These are phyloP conservation scores for Croton setiger DNA, from an alignment of 441 rosid species.

Conservation along the genomic window DNA sequence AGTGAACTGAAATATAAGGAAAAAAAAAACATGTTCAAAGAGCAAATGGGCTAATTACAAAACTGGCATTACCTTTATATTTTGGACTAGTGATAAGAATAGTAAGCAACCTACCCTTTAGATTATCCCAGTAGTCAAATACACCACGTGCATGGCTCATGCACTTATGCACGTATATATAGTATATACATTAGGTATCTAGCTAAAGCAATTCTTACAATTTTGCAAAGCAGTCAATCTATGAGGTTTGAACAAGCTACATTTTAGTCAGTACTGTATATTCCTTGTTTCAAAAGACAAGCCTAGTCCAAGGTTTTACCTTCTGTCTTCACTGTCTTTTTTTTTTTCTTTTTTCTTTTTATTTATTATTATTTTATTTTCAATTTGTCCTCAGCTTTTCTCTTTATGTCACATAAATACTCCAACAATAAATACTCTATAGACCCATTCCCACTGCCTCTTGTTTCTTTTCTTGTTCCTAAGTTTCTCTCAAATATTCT, in stretches of 20 bases:
- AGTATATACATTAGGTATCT: background rate
- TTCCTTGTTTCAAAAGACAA: conserved; percentile 25
- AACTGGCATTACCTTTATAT: too few relatives aligned
- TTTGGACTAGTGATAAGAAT: background rate
- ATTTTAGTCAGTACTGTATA: conserved; percentile 9
- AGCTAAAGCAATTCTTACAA: background rate
- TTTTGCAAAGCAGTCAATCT: conserved; percentile 16
- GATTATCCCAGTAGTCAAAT: conserved; percentile 4
- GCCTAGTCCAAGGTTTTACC: conserved; percentile 13
- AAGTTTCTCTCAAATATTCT: background rate
- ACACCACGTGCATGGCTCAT: conserved; percentile 32
- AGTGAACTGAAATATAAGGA: too few relatives aligned
- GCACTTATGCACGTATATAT: conserved; percentile 30
- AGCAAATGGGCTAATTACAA: too few relatives aligned
- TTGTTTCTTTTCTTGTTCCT: conserved; percentile 14
- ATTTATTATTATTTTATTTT: background rate
- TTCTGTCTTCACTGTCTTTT: conserved; percentile 14
- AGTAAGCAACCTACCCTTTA: background rate
- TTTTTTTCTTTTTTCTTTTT: too few relatives aligned
- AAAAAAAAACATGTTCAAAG: too few relatives aligned
- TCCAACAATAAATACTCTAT: conserved; percentile 34
- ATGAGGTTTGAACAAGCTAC: conserved; percentile 25
- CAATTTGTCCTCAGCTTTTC: background rate
- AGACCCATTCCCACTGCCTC: conserved; percentile 17
- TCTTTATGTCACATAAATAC: conserved; percentile 16